phyloP scores from a whole-genome alignment of 1,284 basidiomycete species.

The Pascua sp. region DNA sequence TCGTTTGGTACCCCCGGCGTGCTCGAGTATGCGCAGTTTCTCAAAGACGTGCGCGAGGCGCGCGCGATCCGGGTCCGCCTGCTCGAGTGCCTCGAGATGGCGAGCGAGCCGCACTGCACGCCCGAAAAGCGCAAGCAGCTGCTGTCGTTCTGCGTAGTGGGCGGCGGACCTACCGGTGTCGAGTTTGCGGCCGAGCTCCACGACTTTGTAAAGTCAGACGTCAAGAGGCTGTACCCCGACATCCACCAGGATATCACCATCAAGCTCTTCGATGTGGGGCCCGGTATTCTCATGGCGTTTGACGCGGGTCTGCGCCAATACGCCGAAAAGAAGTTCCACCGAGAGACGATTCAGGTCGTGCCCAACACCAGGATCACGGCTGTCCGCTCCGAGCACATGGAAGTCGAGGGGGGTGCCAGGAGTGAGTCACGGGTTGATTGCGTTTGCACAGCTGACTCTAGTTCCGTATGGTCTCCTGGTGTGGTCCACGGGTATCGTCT shows the following conservation, averaged over 20 bases:
- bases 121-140: slow-evolving; percentile 64
- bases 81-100: slow-evolving; percentile 75
- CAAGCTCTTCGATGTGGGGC: slow-evolving; percentile 74
- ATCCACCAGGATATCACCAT: slow-evolving; percentile 64
- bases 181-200: slow-evolving; percentile 83
- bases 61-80: slow-evolving; percentile 72
- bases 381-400: slow-evolving; percentile 60
- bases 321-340: slow-evolving; percentile 66
- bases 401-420: slow-evolving; percentile 40
- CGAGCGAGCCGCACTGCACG: slow-evolving; percentile 65
- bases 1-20: slow-evolving; percentile 61
- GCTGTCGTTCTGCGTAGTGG: slow-evolving; percentile 76
- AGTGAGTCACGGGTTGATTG: slow-evolving; percentile 35
- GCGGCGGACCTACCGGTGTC: slow-evolving; percentile 60
- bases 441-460: slow-evolving; percentile 47
- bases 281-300: slow-evolving; percentile 75
- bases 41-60: slow-evolving; percentile 79
- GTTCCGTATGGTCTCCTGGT: slow-evolving; percentile 77
- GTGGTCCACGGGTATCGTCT: slow-evolving; percentile 78
- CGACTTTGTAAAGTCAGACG: slow-evolving; percentile 54
- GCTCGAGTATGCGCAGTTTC: slow-evolving; percentile 71
- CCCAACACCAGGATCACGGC: slow-evolving; percentile 74
- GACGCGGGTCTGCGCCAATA: slow-evolving; percentile 61
- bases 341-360: slow-evolving; percentile 72
- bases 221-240: slow-evolving; percentile 57